Base-by-base conservation (phyloP, 768 basidiomycete species). In the Cyathus striatus region DNA sequence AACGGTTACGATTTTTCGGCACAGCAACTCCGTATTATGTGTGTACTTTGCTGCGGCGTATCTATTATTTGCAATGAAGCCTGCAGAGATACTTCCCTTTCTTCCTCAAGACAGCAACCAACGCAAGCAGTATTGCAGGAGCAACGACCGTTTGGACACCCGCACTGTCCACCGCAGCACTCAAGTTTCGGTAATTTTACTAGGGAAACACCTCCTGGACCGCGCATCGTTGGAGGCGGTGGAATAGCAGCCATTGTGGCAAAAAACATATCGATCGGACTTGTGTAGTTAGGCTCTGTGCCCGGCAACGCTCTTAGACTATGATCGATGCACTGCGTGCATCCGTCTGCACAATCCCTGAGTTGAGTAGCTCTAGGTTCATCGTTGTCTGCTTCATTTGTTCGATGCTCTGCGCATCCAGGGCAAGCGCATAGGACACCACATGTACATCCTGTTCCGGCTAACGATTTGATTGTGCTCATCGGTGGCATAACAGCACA, bases 381-480 rank as follows among this genome's bases (percentile, higher is more conserved):
- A 14, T 66, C 52, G 35, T 68, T 68, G 16, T 64, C 72, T 45
- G 78, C 57, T 14, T 69, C 68, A 14, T 60, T 44, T 1, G 79
- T 77, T n/a, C 83, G 80, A 54, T 89, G 86, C 50, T 83, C 72
- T 7, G 75, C 57, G 54, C 86, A 90, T 24, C 85, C 85, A 0
- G 85, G 85, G 59, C 86, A 90, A 12, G 72, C 72, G 53, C 86
- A 90, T 30, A 65, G 63, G 33, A 77, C 58, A 23, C 85, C 85
- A 54, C 86, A 88, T 6, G 80, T 83, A 55, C 86, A 89, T 2
- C 81, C 83, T 2, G 83, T 73, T 12, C 78, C 81, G 2, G 83
- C 81, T 10, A 83, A 58, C 4, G 81, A 80, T 17, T 66, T 64
- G 34, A 83, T 70, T 33, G 68, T 63, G 51, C 73, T 78, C 53